phyloP scores from a whole-genome alignment of 2,329 filamentous ascomycete species.

The Calcarisporium arbuscula region DNA sequence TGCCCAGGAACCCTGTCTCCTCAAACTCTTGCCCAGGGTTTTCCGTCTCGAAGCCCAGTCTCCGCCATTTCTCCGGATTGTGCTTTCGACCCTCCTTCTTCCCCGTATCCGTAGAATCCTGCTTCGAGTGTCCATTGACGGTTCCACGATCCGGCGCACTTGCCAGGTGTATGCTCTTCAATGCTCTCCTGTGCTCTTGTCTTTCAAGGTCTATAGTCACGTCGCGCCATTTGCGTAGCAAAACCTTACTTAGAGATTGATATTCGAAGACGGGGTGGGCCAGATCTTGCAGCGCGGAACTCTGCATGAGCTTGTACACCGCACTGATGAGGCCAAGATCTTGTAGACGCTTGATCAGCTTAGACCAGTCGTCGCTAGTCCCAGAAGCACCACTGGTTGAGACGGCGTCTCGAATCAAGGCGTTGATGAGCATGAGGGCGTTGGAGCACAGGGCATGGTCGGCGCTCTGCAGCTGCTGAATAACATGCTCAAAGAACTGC shows the following conservation, averaged over 20 bases:
- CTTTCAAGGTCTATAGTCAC: slow-evolving; percentile 79
- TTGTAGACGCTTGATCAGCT: slow-evolving; percentile 88
- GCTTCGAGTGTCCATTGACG: slow-evolving; percentile 31
- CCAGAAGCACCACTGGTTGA: slow-evolving; percentile 19
- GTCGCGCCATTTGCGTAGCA: slow-evolving; percentile 83
- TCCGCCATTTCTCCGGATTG: slow-evolving; percentile 86
- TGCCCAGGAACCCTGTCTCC: slow-evolving; percentile 77
- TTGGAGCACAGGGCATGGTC: slow-evolving; percentile 96
- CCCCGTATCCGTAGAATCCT: slow-evolving; percentile 27
- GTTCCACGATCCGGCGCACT: slow-evolving; percentile 59
- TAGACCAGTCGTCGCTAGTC: slow-evolving; percentile 72
- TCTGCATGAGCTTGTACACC: slow-evolving; percentile 90
- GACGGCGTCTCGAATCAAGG: slow-evolving; percentile 82
- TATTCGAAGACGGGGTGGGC: slow-evolving; percentile 89
- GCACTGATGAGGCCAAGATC: slow-evolving; percentile 89
- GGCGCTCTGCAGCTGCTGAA: slow-evolving; percentile 84
- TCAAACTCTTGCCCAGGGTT: slow-evolving; percentile 83
- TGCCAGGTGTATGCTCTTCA: slow-evolving; percentile 79
- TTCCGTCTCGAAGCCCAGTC: slow-evolving; percentile 87
- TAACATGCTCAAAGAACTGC: slow-evolving; percentile 89
- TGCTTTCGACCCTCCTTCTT: slow-evolving; percentile 64
- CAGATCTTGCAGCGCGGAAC: slow-evolving; percentile 82
- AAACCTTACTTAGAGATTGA: slow-evolving; percentile 80
- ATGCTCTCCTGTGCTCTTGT: slow-evolving; percentile 77
- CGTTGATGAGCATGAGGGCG: slow-evolving; percentile 90